These are phyloP conservation scores for Ramularia endophylla DNA, from an alignment of 2,329 filamentous ascomycete genomes.

Conservation along the genomic window DNA sequence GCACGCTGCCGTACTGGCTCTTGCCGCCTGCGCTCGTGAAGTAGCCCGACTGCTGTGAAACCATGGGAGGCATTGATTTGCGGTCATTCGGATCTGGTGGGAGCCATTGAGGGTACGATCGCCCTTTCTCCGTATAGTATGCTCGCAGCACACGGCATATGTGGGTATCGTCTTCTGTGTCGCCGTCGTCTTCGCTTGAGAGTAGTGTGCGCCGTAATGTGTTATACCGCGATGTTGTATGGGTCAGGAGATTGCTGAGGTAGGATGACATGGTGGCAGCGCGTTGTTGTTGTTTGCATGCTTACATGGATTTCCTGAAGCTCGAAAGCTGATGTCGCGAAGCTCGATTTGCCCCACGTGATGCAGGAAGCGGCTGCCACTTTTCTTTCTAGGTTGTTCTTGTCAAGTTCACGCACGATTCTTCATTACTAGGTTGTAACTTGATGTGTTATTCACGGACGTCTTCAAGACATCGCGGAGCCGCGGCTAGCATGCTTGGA, in stretches of 20 bases:
- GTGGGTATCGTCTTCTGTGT: conserved; percentile 79
- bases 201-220: conserved; percentile 60
- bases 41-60: conserved; percentile 27
- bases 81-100: conserved; percentile 74
- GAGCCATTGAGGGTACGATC: conserved; percentile 77
- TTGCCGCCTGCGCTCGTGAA: conserved; percentile 30
- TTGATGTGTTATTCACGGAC: no score
- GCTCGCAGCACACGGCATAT: conserved; percentile 86
- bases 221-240: conserved; percentile 52
- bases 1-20: conserved; percentile 14
- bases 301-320: no score
- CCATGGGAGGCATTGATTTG: conserved; percentile 35
- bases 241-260: conserved; percentile 65
- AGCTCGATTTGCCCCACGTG: no score
- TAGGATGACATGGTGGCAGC: conserved; percentile 63
- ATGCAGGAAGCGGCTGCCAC: no score
- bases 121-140: conserved; percentile 87
- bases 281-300: neutral
- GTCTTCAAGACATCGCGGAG: no score
- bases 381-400: no score
- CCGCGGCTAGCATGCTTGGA: no score
- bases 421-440: no score
- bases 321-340: no score
- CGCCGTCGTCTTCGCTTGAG: conserved; percentile 51
- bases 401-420: no score